Evolutionary conservation across 768 basidiomycete species (phyloP), one percentile per base, ranked within the genome.

Genomic region (Rhodosporidiobolus sp.): DNA sequence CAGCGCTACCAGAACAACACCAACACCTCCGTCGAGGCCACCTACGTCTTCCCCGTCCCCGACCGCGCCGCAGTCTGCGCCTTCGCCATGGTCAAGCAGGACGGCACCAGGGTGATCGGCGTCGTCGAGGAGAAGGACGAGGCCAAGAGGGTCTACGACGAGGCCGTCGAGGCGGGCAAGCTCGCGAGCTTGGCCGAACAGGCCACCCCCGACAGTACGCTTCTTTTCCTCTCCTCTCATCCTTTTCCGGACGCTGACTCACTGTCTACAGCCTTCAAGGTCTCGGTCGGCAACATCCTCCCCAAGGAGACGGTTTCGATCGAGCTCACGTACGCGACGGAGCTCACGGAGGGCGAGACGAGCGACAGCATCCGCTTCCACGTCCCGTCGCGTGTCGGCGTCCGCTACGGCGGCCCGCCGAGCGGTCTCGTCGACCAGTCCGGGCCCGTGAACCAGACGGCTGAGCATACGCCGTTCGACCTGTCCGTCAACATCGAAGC

Each of bases 41-140:
- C 85, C 45, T 88, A 87, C 77, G 81, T 84, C 50, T 88, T 88
- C 72, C 87, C 87, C 16, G 83, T 88, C 10, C 88, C 87, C 0
- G 85, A 84, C 2, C 82, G 81, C 43, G 85, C 85, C 0, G 86
- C 86, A 0, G 82, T 87, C 14, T 87, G 86, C 69, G 84, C 83
- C 0, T 88, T 88, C 75, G 80, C 83, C 46, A 83, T 87, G 79
- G 81, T 80, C 50, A 81, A 83, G 19, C 81, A 82, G 22, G 83
- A 86, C 69, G 84, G 83, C 12, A 79, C 82, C 0, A 73, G 81
- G 8, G 78, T 88, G 6, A 71, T 78, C 17, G 87, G 86, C 8
- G 77, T 84, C 24, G 83, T 82, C 8, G 85, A 86, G 70, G 86
- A 87, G 66, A 86, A 83, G 59, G 80, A 79, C 20, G 73, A 80